Base-by-base conservation (phyloP, 345 rosid species). In the Citrus reticulata region DNA sequence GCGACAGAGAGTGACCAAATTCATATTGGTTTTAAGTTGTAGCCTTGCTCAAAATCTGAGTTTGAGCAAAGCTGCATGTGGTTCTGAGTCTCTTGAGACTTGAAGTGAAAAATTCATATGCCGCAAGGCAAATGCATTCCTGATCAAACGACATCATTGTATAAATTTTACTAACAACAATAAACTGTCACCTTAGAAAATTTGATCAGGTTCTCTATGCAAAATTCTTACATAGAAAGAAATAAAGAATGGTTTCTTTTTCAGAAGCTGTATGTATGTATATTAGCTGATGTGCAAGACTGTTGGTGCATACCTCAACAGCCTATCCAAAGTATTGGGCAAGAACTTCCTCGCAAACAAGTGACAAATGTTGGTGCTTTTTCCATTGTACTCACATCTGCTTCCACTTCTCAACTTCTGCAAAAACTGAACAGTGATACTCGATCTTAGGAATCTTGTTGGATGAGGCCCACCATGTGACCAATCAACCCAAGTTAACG, bases 401-500 rank as follows among this genome's bases (percentile, higher is more conserved):
- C 80, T 82, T 70, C 88, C 84, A 70, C 76, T 78, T 80, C 97
- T 92, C 75, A 92, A 40, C 73, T 55, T 84, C 86, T 86, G 72
- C 84, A 95, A 82, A 69, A 93, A 85, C 79, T 73, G 90, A 1
- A 32, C 51, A 1, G 93, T 89, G 70, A 95, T 90, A 30, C 86
- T 87, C 0, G 68, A 13, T 76, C 96, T 85, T 0, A 73, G 10
- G 39, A 87, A 92, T 71, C 85, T 84, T 9, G 79, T 79, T 0
- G 98, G 98, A 16, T 95, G 98, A 0, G 98, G 88, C 24, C 97
- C 98, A 1, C 98, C 96, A 68, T 61, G 63, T 0, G 93, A 82
- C 98, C 98, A 95, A 49, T 95, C 95, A 1, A 91, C 98, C 94
- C 93, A 91, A 17, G 98, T 92, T 76, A 95, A 73, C 10, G 85